A percentile compares a stretch with the other conserved stretches of the same genome.
Evolutionary conservation across 2,329 filamentous ascomycete genomes (phyloP).

Genomic region (Colletotrichum godetiae): DNA sequence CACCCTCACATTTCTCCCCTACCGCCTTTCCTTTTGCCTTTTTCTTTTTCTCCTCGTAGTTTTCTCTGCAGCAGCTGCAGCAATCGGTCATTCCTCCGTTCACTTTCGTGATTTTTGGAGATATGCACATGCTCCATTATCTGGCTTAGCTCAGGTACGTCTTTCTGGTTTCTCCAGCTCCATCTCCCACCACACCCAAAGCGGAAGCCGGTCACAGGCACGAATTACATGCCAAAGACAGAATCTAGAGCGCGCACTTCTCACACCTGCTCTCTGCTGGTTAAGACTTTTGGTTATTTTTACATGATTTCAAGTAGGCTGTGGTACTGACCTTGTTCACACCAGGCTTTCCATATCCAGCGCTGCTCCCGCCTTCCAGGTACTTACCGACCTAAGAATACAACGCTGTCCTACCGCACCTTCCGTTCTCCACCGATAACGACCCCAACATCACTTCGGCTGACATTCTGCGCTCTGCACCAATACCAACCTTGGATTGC

Average conservation of each 20-base stretch:
- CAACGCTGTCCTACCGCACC: slow-evolving; percentile 8
- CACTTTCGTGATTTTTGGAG: slow-evolving; percentile 13
- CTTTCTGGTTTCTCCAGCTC: background rate
- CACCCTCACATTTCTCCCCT: background rate
- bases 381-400: slow-evolving; percentile 2
- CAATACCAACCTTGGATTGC: background rate
- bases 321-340: slow-evolving; percentile 1
- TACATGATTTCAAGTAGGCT: background rate
- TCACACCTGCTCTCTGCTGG: background rate
- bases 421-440: slow-evolving; percentile 30
- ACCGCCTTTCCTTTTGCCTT: background rate
- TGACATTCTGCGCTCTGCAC: slow-evolving; percentile 19
- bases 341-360: slow-evolving; percentile 1
- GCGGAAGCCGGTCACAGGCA: background rate
- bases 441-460: slow-evolving; percentile 14
- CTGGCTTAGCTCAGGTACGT: slow-evolving; percentile 28
- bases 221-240: background rate
- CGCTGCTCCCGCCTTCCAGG: background rate
- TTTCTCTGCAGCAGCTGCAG: background rate
- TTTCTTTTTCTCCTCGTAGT: background rate
- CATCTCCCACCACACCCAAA: background rate
- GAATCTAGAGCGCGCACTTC: background rate
- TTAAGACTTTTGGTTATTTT: background rate
- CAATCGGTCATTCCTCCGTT: background rate
- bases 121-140: slow-evolving; percentile 19